phyloP scores from a whole-genome alignment of 192 early-diverging fungal species.

The Rhizophagus clarus region DNA sequence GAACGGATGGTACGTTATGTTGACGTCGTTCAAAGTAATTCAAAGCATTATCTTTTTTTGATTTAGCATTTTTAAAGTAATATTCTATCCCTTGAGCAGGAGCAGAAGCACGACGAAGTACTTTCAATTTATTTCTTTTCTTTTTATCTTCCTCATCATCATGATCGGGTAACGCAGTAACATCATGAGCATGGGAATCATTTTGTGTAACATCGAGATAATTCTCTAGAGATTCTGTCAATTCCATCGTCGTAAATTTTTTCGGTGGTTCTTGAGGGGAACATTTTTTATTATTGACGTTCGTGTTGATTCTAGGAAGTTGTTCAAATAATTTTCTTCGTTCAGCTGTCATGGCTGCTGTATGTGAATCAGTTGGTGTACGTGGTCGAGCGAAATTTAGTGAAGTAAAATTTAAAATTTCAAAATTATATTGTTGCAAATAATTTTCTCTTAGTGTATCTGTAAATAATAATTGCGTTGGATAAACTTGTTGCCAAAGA shows the following conservation, averaged over 20 bases:
- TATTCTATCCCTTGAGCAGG: background rate
- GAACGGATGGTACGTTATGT: background rate
- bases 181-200: background rate
- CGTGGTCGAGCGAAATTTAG: conserved; percentile 29
- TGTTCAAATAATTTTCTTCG: conserved; percentile 2
- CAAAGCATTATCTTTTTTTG: background rate
- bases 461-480: background rate
- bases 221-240: background rate
- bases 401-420: conserved; percentile 30
- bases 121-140: background rate
- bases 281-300: background rate
- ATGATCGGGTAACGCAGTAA: background rate
- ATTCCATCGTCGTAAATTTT: background rate
- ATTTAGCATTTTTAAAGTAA: background rate
- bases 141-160: background rate
- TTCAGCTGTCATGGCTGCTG: background rate
- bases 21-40: background rate
- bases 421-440: conserved; percentile 3
- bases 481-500: conserved; percentile 16
- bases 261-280: background rate
- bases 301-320: background rate
- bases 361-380: conserved; percentile 3
- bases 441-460: background rate
- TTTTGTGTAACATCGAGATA: background rate
- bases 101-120: background rate